Evolutionary conservation across 1,139 yeast species (phyloP).

Genomic region (Hemisphaericaspora xylofermentans): DNA sequence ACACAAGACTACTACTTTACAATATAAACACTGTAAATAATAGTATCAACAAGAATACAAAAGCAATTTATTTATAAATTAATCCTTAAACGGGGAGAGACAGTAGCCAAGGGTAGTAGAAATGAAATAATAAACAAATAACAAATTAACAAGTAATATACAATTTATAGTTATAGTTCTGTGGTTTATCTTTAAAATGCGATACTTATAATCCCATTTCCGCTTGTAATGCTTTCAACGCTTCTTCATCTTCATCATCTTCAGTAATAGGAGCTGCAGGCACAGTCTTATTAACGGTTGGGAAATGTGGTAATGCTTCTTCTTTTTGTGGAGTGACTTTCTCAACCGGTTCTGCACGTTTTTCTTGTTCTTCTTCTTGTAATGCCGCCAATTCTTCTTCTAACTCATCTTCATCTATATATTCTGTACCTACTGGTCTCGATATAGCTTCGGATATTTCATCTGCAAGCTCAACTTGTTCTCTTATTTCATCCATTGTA

Average conservation of each 20-base stretch:
- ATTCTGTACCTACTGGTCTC: slow-evolving; percentile 81
- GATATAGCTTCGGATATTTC: slow-evolving; percentile 96
- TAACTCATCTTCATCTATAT: slow-evolving; percentile 76
- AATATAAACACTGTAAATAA: no score
- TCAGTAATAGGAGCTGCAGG: slow-evolving; percentile 46
- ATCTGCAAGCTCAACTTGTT: slow-evolving; percentile 91
- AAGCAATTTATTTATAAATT: not conserved
- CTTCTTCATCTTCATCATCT: slow-evolving; percentile 89
- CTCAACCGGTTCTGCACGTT: slow-evolving; percentile 16
- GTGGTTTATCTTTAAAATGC: no score
- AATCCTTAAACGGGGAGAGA: not conserved
- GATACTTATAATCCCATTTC: slow-evolving; percentile 90
- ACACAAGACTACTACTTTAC: no score
- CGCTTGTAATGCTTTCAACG: slow-evolving; percentile 83
- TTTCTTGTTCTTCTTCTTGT: slow-evolving; percentile 62
- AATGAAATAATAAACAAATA: not conserved
- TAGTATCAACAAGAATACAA: no score
- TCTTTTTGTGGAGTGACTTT: slow-evolving; percentile 19
- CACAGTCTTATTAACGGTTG: slow-evolving; percentile 39
- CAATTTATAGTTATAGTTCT: not conserved
- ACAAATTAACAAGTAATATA: not conserved
- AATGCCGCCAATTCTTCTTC: slow-evolving; percentile 88
- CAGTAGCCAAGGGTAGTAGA: not conserved
- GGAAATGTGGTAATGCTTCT: slow-evolving; percentile 48
- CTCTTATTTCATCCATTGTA: slow-evolving; percentile 98